Conservation (phyloP, 1,284 basidiomycete species). For the Coniferiporia sulphurascens region DNA sequence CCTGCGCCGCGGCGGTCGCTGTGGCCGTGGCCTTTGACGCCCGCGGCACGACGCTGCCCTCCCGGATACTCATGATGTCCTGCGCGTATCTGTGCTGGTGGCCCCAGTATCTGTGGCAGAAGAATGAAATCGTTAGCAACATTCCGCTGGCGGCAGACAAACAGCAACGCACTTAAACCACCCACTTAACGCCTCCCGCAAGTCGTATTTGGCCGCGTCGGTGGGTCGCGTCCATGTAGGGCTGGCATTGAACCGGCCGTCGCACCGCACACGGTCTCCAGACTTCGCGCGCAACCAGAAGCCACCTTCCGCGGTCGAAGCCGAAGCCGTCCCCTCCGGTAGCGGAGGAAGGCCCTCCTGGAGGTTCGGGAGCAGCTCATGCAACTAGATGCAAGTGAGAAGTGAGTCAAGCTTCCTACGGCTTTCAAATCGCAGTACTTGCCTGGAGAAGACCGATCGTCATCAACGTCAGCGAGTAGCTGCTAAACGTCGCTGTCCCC, state of each 20-base stretch:
- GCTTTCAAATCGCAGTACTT: neutral
- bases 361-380: conserved; percentile 44
- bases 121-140: neutral
- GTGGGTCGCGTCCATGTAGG: conserved; percentile 25
- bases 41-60: conserved; percentile 33
- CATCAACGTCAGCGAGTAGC: conserved; percentile 56
- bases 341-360: conserved; percentile 34
- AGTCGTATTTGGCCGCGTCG: conserved; percentile 16
- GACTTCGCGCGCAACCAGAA: conserved; percentile 35
- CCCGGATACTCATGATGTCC: conserved; percentile 35
- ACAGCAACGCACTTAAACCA: conserved; percentile 44
- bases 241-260: conserved; percentile 31
- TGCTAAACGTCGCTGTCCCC: conserved; percentile 42
- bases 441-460: conserved; percentile 53
- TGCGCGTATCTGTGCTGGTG: conserved; percentile 31
- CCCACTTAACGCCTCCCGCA: conserved; percentile 30
- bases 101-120: conserved; percentile 39
- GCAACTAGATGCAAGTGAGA: conserved; percentile 27
- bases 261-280: conserved; percentile 29
- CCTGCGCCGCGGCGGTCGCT: conserved; percentile 11
- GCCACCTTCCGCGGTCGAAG: conserved; percentile 17
- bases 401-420: neutral
- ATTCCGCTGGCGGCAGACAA: neutral
- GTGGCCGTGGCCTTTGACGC: conserved; percentile 17
- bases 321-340: conserved; percentile 7